Conservation (phyloP, 345 rosid genomes). For the Gossypium arboreum region DNA sequence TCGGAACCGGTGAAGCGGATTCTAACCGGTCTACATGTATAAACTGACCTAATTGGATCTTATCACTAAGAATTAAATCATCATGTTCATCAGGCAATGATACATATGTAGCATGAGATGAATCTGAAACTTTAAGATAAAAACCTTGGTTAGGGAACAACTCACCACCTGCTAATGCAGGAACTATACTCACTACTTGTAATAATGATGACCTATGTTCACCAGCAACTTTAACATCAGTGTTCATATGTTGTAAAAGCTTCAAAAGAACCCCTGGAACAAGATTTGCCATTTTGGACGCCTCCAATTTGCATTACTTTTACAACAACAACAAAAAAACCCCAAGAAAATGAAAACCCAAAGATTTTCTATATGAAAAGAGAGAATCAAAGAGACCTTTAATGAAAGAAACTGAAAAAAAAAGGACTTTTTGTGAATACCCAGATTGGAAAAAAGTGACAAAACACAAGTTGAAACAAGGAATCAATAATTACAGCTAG, state of each 20-base stretch:
- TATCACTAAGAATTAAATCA: conserved; percentile 91
- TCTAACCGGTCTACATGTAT: conserved; percentile 89
- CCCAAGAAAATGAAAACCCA: no score
- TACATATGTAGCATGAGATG: conserved; percentile 95
- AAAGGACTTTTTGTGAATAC: conserved; percentile 9
- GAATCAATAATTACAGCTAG: conserved; percentile 6
- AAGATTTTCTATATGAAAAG: background rate
- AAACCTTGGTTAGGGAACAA: conserved; percentile 87
- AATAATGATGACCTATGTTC: conserved; percentile 88
- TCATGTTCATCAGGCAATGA: conserved; percentile 93
- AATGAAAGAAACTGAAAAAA: background rate
- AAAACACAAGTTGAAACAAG: background rate
- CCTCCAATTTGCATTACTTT: conserved; percentile 46
- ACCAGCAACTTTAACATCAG: conserved; percentile 92
- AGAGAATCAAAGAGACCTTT: conserved; percentile 19
- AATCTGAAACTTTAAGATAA: conserved; percentile 94
- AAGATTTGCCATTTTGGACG: conserved; percentile 72
- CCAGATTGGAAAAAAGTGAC: background rate
- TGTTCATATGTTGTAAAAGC: conserved; percentile 93
- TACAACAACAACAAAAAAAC: background rate
- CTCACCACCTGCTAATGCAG: conserved; percentile 96
- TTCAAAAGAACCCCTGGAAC: conserved; percentile 94
- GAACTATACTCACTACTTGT: conserved; percentile 93
- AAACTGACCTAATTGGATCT: conserved; percentile 93
- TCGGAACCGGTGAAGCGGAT: conserved; percentile 88